Evolutionary conservation across 192 early-diverging fungal genomes (phyloP).

Genomic region (Geranomyces variabilis): DNA sequence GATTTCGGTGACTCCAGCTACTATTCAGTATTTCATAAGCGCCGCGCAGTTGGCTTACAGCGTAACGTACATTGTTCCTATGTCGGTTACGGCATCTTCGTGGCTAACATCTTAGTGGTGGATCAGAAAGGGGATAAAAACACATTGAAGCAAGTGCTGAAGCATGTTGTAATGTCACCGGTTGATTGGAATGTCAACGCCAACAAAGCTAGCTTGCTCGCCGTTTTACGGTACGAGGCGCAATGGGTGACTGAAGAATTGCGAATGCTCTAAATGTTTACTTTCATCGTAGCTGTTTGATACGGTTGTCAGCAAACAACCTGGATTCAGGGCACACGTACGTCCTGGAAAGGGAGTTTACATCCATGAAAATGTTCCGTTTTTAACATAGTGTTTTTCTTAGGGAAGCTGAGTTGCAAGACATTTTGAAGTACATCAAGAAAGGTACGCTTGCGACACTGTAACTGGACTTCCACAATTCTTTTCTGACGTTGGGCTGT

Average conservation of each 20-base stretch:
- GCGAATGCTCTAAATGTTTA: background rate
- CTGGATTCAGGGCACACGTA: background rate
- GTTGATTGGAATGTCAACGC: conserved; percentile 20
- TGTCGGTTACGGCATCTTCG: background rate
- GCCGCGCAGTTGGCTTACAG: conserved; percentile 32
- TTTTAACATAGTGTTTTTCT: background rate
- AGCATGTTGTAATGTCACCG: conserved; percentile 19
- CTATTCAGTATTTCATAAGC: conserved; percentile 16
- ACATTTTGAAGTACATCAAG: conserved; percentile 11
- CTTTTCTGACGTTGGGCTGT: background rate
- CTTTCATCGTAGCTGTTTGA: conserved; percentile 15
- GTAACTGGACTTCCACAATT: too few species aligned
- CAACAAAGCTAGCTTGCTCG: conserved; percentile 14
- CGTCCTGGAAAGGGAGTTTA: background rate
- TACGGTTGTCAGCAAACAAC: conserved; percentile 11
- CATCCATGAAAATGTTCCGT: background rate
- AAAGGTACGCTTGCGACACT: conserved; percentile 9
- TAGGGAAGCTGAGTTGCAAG: background rate
- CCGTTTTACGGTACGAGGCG: conserved; percentile 17
- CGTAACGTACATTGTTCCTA: background rate
- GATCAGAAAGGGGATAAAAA: conserved; percentile 25
- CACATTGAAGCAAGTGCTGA: conserved; percentile 19
- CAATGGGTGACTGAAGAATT: background rate
- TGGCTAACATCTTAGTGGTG: background rate
- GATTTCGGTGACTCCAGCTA: conserved; percentile 1